Evolutionary conservation across 768 basidiomycete genomes (phyloP), one percentile per base, ranked within the genome.

Genomic region (Ramaria sp.): DNA sequence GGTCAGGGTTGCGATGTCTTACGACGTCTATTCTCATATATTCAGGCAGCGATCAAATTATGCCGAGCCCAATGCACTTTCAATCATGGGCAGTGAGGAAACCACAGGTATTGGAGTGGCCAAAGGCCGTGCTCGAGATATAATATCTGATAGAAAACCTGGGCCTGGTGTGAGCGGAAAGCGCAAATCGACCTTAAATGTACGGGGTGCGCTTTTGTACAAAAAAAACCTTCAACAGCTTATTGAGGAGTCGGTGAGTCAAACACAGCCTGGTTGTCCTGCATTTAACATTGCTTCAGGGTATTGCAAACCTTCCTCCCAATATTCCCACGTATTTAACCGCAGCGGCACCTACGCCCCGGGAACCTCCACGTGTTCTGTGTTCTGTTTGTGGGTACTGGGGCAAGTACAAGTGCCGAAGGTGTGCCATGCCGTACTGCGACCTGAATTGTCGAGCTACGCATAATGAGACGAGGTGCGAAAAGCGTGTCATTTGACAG

Each of bases 301-400:
- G 80, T 56, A 75, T 90, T 24, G 73, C 78, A 17, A 69, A 74
- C 56, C 66, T 82, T 51, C 78, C 81, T 3, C 56, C 78, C 4
- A 68, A 71, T 39, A 71, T 76, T 13, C 80, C 88, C 6, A 83
- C 80, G 17, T 92, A 93, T 72, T 67, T 91, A 58, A 88, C 83
- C 19, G 86, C 84, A 13, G 73, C 69, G 31, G 77, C 83, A 1
- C 78, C 83, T 1, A 74, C 81, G 1, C 71, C 87, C 0, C 68
- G 67, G 1, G 79, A 83, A 57, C 88, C 90, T 6, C 78, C 84
- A 7, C 81, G 88, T 42, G 70, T 81, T 61, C 65, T 92, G 13
- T 93, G 91, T 65, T 82, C 88, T n/a, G 86, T 91, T 24, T 92
- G 91, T 62, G 88, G 91, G 2, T 91, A 88, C 67, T 86, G 80